These are phyloP conservation scores for Lithocarpus polystachyus DNA, from an alignment of 306 rosid species.

Conservation along the genomic window DNA sequence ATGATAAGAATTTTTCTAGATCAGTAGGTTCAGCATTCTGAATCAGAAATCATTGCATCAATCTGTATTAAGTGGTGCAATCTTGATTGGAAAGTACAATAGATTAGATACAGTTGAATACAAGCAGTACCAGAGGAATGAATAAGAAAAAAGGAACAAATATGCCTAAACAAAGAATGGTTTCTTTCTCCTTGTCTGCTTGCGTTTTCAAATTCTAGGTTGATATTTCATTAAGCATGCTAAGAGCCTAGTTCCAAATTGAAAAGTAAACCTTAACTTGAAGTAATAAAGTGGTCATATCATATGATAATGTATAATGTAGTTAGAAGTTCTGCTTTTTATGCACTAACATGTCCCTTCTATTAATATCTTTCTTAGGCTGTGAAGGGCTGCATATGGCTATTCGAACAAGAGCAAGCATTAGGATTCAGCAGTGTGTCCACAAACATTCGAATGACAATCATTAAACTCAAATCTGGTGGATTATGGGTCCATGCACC, in stretches of 20 bases:
- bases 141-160: too few relatives aligned
- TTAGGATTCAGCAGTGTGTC: conserved; percentile 98
- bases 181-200: too few relatives aligned
- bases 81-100: too few relatives aligned
- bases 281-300: not conserved
- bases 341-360: conserved; percentile 6
- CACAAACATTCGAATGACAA: conserved; percentile 96
- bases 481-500: conserved; percentile 99
- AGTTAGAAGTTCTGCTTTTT: conserved; percentile 16
- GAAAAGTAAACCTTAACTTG: not conserved
- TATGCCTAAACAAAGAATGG: too few relatives aligned
- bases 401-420: conserved; percentile 97
- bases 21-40: too few relatives aligned
- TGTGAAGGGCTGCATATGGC: conserved; percentile 82
- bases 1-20: too few relatives aligned
- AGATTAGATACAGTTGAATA: too few relatives aligned
- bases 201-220: too few relatives aligned
- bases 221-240: too few relatives aligned
- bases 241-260: not conserved
- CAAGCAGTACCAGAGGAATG: too few relatives aligned
- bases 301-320: not conserved
- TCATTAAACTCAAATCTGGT: conserved; percentile 93
- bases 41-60: too few relatives aligned
- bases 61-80: too few relatives aligned
- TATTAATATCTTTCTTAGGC: conserved; percentile 49